Evolutionary conservation across 106 monocot genomes (phyloP).

Genomic region (Xerophyta viscosa): DNA sequence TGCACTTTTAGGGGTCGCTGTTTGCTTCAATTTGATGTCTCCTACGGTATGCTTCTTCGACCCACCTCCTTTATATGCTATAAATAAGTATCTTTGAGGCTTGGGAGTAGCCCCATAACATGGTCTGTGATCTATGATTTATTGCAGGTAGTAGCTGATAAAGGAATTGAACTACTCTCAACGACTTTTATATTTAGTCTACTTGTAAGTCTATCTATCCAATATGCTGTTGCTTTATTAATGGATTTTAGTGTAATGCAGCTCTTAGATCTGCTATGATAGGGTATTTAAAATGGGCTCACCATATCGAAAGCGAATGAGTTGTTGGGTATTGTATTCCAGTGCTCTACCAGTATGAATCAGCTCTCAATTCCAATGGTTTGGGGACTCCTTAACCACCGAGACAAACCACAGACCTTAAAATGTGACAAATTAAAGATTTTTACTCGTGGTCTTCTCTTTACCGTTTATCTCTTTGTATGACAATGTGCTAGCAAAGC

Average conservation of each 20-base stretch:
- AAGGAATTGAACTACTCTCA: conserved; percentile 24
- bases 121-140: background rate
- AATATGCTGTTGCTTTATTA: background rate
- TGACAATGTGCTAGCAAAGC: no score
- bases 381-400: no score
- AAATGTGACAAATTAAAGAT: no score
- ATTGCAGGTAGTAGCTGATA: conserved; percentile 32
- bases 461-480: no score
- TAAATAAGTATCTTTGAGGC: background rate
- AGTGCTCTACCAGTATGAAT: no score
- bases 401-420: no score
- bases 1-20: conserved; percentile 36
- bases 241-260: background rate
- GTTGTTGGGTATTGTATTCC: background rate
- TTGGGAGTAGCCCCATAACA: background rate
- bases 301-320: no score
- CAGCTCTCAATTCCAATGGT: no score
- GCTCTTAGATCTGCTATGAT: no score
- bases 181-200: conserved; percentile 28
- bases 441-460: no score
- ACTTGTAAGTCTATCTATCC: conserved; percentile 18
- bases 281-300: no score
- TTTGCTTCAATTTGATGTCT: conserved; percentile 51
- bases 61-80: background rate
- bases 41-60: conserved; percentile 34